Evolutionary conservation across 306 rosid genomes (phyloP).

Genomic region (Mimosa pudica): DNA sequence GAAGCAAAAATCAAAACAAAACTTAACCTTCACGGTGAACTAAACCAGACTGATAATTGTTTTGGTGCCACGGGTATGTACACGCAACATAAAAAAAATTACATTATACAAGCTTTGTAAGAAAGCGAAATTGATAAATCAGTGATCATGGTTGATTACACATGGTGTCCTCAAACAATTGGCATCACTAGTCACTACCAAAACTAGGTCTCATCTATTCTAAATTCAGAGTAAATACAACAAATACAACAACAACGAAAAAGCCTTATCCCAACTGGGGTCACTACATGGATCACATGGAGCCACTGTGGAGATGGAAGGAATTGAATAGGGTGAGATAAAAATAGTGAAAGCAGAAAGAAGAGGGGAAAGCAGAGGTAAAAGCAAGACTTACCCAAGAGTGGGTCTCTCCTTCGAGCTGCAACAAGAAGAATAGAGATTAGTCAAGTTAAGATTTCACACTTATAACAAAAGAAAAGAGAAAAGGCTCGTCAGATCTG

Average conservation of each 20-base stretch:
- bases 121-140: conserved; percentile 9
- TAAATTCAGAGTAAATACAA: not conserved
- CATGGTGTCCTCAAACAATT: not conserved
- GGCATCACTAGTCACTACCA: not conserved
- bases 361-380: not conserved
- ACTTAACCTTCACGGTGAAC: not conserved
- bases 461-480: not conserved
- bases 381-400: conserved; percentile 65
- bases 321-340: not conserved
- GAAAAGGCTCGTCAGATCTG: not conserved
- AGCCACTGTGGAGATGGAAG: not conserved
- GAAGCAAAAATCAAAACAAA: not conserved
- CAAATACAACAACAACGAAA: too few relatives aligned
- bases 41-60: not conserved
- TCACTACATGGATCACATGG: too few relatives aligned
- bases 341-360: not conserved
- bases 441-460: not conserved
- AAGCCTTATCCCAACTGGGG: too few relatives aligned
- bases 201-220: not conserved
- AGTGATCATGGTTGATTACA: not conserved
- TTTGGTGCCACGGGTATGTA: not conserved
- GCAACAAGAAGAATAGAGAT: conserved; percentile 36
- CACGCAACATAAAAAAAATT: not conserved
- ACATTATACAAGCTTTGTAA: not conserved
- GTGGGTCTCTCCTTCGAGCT: conserved; percentile 97